Conservation (phyloP, 495 filamentous ascomycete genomes). For the Tuber borchii region DNA sequence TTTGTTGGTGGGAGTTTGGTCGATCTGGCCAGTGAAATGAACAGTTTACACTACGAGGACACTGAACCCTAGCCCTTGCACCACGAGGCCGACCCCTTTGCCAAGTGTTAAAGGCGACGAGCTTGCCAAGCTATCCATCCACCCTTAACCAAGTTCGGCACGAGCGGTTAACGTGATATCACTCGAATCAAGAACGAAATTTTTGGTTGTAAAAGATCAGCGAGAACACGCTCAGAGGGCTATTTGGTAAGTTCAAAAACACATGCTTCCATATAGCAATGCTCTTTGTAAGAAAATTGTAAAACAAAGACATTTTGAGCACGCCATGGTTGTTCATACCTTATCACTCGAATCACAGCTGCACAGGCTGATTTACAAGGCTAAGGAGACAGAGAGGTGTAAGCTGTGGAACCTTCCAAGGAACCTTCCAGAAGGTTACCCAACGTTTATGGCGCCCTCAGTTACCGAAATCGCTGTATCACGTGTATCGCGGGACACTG, state of each 20-base stretch:
- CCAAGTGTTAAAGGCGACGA: not conserved
- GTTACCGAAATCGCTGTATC: not conserved
- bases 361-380: not conserved
- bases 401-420: not conserved
- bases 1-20: not conserved
- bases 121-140: not conserved
- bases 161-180: not conserved
- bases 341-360: not conserved
- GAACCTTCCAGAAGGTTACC: not conserved
- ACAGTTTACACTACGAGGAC: not conserved
- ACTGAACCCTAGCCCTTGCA: not conserved
- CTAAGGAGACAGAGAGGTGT: not conserved
- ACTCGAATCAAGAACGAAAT: not conserved
- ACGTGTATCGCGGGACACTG: not conserved
- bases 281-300: not conserved
- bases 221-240: not conserved
- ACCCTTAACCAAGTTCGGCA: not conserved
- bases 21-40: slow-evolving; percentile 1
- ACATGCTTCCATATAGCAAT: not conserved
- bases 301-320: not conserved
- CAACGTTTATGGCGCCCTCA: not conserved
- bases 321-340: not conserved
- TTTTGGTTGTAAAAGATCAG: not conserved
- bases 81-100: not conserved
- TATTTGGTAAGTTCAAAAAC: not conserved